Evolutionary conservation across 1,284 basidiomycete species (phyloP).

Genomic region (Phellopilus nigrolimitatus): DNA sequence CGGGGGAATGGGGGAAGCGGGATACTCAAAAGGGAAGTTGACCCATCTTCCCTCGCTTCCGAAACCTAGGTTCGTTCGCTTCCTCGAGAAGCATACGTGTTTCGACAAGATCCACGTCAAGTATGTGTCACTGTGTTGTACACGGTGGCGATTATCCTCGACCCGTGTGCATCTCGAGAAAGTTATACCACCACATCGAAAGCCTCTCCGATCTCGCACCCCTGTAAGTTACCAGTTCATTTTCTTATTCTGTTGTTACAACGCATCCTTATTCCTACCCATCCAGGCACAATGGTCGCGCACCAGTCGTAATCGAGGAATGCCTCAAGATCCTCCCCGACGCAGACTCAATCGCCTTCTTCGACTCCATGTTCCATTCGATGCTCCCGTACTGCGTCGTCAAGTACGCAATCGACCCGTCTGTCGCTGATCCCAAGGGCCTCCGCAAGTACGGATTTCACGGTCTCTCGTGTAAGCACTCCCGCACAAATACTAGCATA

Average conservation of each 20-base stretch:
- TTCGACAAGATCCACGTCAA: slow-evolving; percentile 44
- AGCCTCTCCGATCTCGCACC: too few relatives aligned
- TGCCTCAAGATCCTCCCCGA: slow-evolving; percentile 61
- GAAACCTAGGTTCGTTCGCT: slow-evolving; percentile 58
- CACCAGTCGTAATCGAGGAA: too few relatives aligned
- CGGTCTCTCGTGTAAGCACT: too few relatives aligned
- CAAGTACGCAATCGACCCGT: slow-evolving; percentile 70
- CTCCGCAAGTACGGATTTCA: too few relatives aligned
- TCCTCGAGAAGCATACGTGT: slow-evolving; percentile 38
- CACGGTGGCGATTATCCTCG: slow-evolving; percentile 75
- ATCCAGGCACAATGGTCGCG: too few relatives aligned
- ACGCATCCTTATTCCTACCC: too few relatives aligned
- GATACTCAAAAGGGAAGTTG: too few relatives aligned
- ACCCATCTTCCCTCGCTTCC: too few relatives aligned
- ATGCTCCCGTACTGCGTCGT: slow-evolving; percentile 70
- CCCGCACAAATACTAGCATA: too few relatives aligned
- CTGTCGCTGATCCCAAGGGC: slow-evolving; percentile 55
- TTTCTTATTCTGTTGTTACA: too few relatives aligned
- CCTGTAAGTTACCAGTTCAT: too few relatives aligned
- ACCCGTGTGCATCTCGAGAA: slow-evolving; percentile 62
- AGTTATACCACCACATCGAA: slow-evolving; percentile 57
- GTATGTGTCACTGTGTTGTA: slow-evolving; percentile 70
- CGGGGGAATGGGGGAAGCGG: too few relatives aligned
- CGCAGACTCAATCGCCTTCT: slow-evolving; percentile 64
- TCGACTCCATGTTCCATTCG: slow-evolving; percentile 83